Percentiles rank a stretch among this genome's conserved stretches.
Conservation (phyloP, 2,329 filamentous ascomycete species). For the Gnomoniopsis sp. region DNA sequence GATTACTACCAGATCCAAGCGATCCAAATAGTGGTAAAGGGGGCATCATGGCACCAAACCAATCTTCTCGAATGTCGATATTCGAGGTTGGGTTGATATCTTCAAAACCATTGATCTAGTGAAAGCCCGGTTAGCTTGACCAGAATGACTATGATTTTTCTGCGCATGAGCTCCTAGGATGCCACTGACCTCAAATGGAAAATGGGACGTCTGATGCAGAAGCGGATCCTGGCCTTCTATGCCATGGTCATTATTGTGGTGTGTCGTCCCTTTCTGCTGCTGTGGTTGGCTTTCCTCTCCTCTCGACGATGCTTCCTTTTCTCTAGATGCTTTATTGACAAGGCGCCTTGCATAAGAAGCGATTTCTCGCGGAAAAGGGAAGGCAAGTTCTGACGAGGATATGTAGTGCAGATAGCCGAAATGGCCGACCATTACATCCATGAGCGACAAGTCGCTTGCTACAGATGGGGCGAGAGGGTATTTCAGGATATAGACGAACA, state of each 20-base stretch:
- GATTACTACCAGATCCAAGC: too few species aligned
- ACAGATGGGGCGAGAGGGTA: conserved; percentile 1
- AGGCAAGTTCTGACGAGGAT: not conserved
- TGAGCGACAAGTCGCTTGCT: conserved; percentile 8
- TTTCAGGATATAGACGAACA: conserved; percentile 20
- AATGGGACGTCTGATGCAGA: not conserved
- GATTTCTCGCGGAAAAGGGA: conserved; percentile 1
- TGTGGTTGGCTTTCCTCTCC: not conserved
- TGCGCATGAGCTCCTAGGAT: too few species aligned
- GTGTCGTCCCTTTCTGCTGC: not conserved
- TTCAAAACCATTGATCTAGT: too few species aligned
- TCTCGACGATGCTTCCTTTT: not conserved
- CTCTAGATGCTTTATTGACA: not conserved
- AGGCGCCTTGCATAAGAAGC: not conserved
- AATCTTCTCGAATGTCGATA: too few species aligned
- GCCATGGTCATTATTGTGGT: too few species aligned
- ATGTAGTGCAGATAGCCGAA: conserved; percentile 3
- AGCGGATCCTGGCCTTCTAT: not conserved
- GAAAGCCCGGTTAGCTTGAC: too few species aligned
- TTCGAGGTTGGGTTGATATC: too few species aligned
- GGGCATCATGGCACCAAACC: too few species aligned
- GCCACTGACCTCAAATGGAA: too few species aligned
- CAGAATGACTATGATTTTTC: too few species aligned
- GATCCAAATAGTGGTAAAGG: too few species aligned
- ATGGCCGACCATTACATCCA: conserved; percentile 4